These are phyloP conservation scores for Bauhinia variegata DNA, from an alignment of 306 rosid species.

Conservation along the genomic window DNA sequence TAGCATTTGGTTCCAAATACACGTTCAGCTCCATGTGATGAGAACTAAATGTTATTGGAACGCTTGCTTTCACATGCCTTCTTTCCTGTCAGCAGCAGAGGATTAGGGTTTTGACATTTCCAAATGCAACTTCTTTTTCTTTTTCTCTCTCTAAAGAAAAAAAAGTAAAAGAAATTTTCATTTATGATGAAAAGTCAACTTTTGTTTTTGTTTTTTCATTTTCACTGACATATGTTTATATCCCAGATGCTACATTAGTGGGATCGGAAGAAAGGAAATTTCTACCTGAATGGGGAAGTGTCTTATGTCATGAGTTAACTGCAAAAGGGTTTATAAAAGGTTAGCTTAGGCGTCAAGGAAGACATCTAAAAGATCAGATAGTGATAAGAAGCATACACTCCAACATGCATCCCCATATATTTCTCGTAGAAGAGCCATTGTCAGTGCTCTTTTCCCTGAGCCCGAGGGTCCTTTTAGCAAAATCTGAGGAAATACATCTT, in stretches of 20 bases:
- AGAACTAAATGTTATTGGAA: conserved; percentile 73
- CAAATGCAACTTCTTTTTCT: too few species aligned
- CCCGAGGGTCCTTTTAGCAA: conserved; percentile 74
- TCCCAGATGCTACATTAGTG: not conserved
- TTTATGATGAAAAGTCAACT: too few species aligned
- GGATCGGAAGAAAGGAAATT: too few species aligned
- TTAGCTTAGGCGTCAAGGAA: conserved; percentile 26
- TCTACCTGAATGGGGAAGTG: conserved; percentile 73
- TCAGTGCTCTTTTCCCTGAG: conserved; percentile 70
- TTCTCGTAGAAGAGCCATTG: conserved; percentile 76
- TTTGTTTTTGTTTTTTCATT: too few species aligned
- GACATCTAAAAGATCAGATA: conserved; percentile 1
- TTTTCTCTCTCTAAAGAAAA: too few species aligned
- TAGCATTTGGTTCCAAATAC: conserved; percentile 66
- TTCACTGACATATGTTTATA: too few species aligned
- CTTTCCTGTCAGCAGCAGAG: conserved; percentile 67
- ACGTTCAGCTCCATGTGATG: conserved; percentile 84
- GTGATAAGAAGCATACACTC: conserved; percentile 57
- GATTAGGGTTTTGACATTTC: too few species aligned
- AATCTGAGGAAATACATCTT: conserved; percentile 63
- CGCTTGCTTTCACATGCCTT: conserved; percentile 56
- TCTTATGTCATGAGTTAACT: conserved; percentile 77
- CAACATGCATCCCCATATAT: conserved; percentile 69
- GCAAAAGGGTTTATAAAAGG: conserved; percentile 45
- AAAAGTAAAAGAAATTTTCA: too few species aligned